These are phyloP conservation scores for Paecilomyces variotii DNA, from an alignment of 2,329 filamentous ascomycete genomes.

Conservation along the genomic window DNA sequence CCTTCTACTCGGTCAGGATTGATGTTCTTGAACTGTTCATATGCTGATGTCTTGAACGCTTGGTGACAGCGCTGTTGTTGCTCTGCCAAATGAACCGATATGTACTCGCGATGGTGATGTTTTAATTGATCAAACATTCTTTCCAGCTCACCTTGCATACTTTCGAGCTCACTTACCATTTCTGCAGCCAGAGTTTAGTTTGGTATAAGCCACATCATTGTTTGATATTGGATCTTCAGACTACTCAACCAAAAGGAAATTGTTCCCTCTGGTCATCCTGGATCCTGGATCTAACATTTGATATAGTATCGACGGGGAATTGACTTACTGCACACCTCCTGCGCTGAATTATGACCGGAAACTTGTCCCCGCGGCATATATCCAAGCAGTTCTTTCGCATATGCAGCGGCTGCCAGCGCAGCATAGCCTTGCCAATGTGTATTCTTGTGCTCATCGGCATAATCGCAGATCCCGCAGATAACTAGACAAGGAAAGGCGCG, in stretches of 20 bases:
- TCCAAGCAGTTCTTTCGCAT: constrained; percentile 22
- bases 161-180: too few relatives aligned
- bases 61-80: not conserved
- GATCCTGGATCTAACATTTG: too few relatives aligned
- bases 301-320: not conserved
- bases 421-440: constrained; percentile 2
- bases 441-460: constrained; percentile 3
- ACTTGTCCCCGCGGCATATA: not conserved
- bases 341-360: not conserved
- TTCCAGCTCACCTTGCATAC: too few relatives aligned
- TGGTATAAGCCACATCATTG: too few relatives aligned
- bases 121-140: too few relatives aligned
- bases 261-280: too few relatives aligned
- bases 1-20: not conserved
- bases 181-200: too few relatives aligned
- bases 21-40: not conserved
- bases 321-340: not conserved
- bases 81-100: not conserved
- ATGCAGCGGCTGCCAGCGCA: not conserved
- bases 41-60: not conserved
- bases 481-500: not conserved
- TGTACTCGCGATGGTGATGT: not conserved
- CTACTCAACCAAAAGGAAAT: too few relatives aligned
- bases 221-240: too few relatives aligned
- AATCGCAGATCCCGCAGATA: constrained; percentile 2